Evolutionary conservation across 2,329 filamentous ascomycete genomes (phyloP), one percentile per base, ranked within the genome.

Genomic region (Emmonsia crescens): DNA sequence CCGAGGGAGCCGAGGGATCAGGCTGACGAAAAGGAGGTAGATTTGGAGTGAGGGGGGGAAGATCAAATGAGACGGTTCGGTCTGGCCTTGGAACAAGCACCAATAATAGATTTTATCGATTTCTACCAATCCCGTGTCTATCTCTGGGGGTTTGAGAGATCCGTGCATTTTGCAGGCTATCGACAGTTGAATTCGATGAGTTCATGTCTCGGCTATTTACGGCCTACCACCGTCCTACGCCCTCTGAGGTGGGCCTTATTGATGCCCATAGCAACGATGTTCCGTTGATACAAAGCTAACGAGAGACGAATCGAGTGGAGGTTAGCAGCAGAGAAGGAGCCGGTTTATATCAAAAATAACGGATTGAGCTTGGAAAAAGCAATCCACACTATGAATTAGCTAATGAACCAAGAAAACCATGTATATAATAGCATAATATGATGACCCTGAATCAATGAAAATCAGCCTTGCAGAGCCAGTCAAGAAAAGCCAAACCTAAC

Each of bases 1-100:
- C 92, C 92, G 9, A 86, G 84, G 68, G 92, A 96, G 73, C 88
- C 91, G 5, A 86, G 84, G 68, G 92, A 96, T 73, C 88, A 91
- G 5, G 82, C 83, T 61, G 87, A 90, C 65, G 82, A 83, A 56
- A 79, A 83, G 63, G 83, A 85, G 44, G 77, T 79, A 60, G 76
- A 80, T 46, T 80, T 75, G 69, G 77, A 79, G 64, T 69, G 59
- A 66, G 40, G 33, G 2, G 10, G n/a, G 27, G 27, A 14, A 24
- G 24, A 12, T 10, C 27, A 54, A 38, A 38, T 21, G n/a, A 21
- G 44, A 19, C 21, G 19, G 27, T n/a, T n/a, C n/a, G n/a, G n/a
- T n/a, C n/a, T n/a, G n/a, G n/a, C 21, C n/a, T 48, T 19, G 24
- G 24, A n/a, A 14, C 14, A 27, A 42, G 40, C 14, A 40, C 14